Base-by-base conservation (phyloP, 164 flowering plant genomes). In the Nelumbo lutea region DNA sequence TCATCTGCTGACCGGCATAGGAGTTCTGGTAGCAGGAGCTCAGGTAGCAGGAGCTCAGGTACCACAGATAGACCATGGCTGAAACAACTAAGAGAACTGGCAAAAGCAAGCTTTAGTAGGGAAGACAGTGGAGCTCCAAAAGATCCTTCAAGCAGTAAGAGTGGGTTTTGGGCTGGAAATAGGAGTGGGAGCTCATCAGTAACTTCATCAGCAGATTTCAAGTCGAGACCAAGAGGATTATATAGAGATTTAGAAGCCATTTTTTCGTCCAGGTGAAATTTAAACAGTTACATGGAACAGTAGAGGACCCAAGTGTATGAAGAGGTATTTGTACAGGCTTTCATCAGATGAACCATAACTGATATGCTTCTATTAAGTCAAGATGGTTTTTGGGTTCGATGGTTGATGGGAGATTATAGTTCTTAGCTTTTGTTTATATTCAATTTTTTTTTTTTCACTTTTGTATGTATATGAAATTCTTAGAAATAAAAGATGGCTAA, bases 171-270 rank as follows among this genome's bases (percentile, higher is more conserved):
- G 93, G 70, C 83, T 7, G 68, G 61, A 14, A 89, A 80, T 66
- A 81, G 81, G 69, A 91, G 96, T 70, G 88, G 87, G 27, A 88
- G 90, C 75, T 80, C 97, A 3, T 82, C 94, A 5, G 52, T 75
- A 43, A 75, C 74, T 42, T 72, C 92, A 6, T 78, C 93, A 3
- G 52, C 77, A 45, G 92, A 88, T 73, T 76, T 45, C 64, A 87
- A 84, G 80, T 68, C 93, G 1, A 88, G 75, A 59, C 73, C 90
- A 44, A 80, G 46, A 70, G 73, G 78, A 46, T 73, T 91, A 78
- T 76, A 90, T 70, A 86, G 77, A 75, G 98, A 91, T 72, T 78
- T 94, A 72, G 96, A 91, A 77, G 86, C 85, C 73, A 88, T 94
- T 76, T 94, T 91, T 81, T 87, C 93, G 61, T 81, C 90, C 57